Base-by-base conservation (phyloP, 352 stramenopile genomes). In the Globisporangium splendens region DNA sequence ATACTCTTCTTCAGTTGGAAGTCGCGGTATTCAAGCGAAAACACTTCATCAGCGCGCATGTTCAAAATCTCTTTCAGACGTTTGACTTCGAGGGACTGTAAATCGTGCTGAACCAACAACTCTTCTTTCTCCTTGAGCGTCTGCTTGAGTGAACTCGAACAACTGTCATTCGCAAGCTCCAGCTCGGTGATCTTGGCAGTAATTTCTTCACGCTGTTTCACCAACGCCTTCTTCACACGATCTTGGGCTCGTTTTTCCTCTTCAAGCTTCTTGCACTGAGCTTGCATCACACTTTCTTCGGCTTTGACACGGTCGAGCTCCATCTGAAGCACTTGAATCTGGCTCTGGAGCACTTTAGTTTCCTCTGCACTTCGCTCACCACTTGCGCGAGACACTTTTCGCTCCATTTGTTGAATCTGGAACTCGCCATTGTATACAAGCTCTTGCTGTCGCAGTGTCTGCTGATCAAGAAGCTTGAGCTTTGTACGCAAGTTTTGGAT, bases 381-480 rank as follows among this genome's bases (percentile, higher is more conserved):
- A 39, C 93, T 94, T 49, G 91, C 95, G 35, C 93, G 84, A 24
- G 93, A 86, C 21, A 98, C 88, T 61, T 98, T 98, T 46, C 91
- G 85, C 72, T 98, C 93, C 78, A 98, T 98, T 66, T 97, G 91
- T 67, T 98, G 93, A 60, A 98, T 98, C 74, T 98, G 91, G 69
- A 98, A 98, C 71, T 98, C 96, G 49, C 92, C 93, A 66, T 97
- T 98, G 69, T 98, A 98, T 52, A 98, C 75, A 8, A 98, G 75
- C 72, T 98, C 95, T 59, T 98, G 84, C 65, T 99, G 96, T 0
- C 88, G 78, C 31, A 95, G 70, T 33, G 80, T 73, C 49, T 98
- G 89, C 24, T 81, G 73, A 51, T 98, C 96, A 0, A 98, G 79
- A n/a, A 87, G 58, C 63, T 91, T 88, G 35, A 98, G 75, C 72